Conservation (phyloP, 805 yeast species). For the Vanderwaltozyma polyspora region DNA sequence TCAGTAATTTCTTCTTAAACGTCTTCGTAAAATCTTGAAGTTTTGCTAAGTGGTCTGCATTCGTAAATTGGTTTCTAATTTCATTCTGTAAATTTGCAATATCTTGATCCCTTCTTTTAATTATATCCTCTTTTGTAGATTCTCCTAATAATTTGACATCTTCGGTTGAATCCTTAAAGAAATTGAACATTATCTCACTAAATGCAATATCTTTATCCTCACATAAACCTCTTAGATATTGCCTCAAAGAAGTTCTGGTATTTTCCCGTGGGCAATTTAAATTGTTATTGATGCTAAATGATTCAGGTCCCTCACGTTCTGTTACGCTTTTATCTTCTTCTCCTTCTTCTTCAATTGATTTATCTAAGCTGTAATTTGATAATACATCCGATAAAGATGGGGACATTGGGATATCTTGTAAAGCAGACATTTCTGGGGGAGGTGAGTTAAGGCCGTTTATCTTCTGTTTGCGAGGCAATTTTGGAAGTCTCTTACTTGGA, state of each 20-base stretch:
- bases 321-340: slow-evolving; percentile 9
- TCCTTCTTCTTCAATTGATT: slow-evolving; percentile 2
- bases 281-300: slow-evolving; percentile 8
- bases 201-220: slow-evolving; percentile 45
- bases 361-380: not conserved
- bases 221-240: slow-evolving; percentile 49
- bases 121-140: not conserved
- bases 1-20: slow-evolving; percentile 41
- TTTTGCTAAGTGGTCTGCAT: slow-evolving; percentile 39
- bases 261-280: slow-evolving; percentile 48
- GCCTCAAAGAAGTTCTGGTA: slow-evolving; percentile 64
- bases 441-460: not conserved
- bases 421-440: not conserved
- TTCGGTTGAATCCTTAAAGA: slow-evolving; percentile 32
- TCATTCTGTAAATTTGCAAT: slow-evolving; percentile 45
- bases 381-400: not conserved
- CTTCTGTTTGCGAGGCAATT: slow-evolving; percentile 46
- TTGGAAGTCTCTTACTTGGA: slow-evolving; percentile 60
- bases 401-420: not conserved
- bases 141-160: slow-evolving; percentile 14
- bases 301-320: slow-evolving; percentile 6
- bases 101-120: slow-evolving; percentile 30
- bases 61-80: slow-evolving; percentile 55
- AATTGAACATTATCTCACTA: slow-evolving; percentile 40
- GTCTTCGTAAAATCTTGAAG: slow-evolving; percentile 44